Conservation (phyloP, 2,329 filamentous ascomycete species). For the Epichloe uncinata region DNA sequence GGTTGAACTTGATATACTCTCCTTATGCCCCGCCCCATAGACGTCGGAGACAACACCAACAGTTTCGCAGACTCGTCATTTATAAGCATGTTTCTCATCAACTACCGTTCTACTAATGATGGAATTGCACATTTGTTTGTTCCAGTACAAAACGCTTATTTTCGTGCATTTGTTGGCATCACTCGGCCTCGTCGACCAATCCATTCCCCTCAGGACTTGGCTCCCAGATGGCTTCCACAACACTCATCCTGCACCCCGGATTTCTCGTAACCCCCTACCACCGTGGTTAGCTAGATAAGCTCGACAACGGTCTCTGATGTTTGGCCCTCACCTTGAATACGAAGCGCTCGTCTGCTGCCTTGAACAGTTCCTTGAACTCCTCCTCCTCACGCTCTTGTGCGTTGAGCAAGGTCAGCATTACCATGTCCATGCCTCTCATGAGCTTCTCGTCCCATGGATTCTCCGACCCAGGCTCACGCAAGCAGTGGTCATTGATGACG, state of each 20-base stretch:
- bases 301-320: background rate
- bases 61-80: no score
- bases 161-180: background rate
- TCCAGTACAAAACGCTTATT: no score
- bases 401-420: conserved; percentile 39
- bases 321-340: conserved; percentile 24
- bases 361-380: conserved; percentile 33
- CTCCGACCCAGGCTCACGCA: conserved; percentile 25
- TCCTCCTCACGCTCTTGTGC: conserved; percentile 34
- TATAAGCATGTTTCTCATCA: no score
- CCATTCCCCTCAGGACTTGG: conserved; percentile 5
- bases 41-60: no score
- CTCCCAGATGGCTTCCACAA: conserved; percentile 35
- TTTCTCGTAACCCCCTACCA: conserved; percentile 26
- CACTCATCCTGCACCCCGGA: conserved; percentile 31
- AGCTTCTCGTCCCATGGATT: conserved; percentile 32
- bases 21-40: no score
- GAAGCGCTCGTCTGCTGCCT: conserved; percentile 27
- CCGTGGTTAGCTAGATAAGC: background rate
- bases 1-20: no score
- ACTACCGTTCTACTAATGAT: no score
- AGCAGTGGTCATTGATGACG: conserved; percentile 31
- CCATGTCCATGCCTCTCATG: conserved; percentile 35
- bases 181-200: background rate
- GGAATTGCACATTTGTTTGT: no score